These are phyloP conservation scores for Cyphellophora attinorum DNA, from an alignment of 2,329 filamentous ascomycete species.

Conservation along the genomic window DNA sequence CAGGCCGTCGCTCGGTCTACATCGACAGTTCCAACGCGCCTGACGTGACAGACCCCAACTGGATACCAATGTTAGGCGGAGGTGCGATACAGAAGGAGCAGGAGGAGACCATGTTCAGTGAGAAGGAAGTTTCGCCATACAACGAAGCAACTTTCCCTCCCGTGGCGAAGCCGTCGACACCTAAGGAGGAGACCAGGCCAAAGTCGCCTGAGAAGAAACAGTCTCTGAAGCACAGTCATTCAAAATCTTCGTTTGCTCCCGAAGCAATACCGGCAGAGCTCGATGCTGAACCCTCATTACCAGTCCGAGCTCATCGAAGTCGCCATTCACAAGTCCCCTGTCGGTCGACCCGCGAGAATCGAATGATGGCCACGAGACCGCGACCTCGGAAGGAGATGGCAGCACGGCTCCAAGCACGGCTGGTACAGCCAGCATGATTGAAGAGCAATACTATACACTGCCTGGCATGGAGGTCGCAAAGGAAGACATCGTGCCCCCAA, in stretches of 20 bases:
- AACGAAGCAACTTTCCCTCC: constrained; percentile 3
- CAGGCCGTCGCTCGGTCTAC: constrained; percentile 12
- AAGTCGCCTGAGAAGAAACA: constrained; percentile 9
- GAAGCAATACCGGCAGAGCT: constrained; percentile 11
- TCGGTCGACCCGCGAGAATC: not conserved
- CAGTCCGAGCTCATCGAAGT: constrained; percentile 5
- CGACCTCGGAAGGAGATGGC: not conserved
- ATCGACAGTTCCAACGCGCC: constrained; percentile 7
- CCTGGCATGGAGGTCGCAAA: constrained; percentile 3
- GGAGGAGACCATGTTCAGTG: constrained; percentile 6
- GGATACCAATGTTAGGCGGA: constrained; percentile 15
- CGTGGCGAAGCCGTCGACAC: not conserved
- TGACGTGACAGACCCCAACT: constrained; percentile 18
- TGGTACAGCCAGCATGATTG: constrained; percentile 7
- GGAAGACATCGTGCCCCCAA: constrained; percentile 4
- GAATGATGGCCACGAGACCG: constrained; percentile 1
- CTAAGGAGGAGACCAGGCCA: constrained; percentile 1
- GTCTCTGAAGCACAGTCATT: constrained; percentile 11
- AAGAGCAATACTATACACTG: constrained; percentile 7
- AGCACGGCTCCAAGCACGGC: constrained; percentile 7
- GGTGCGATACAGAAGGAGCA: constrained; percentile 7
- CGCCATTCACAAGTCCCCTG: not conserved
- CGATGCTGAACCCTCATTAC: constrained; percentile 7
- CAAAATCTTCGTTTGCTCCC: constrained; percentile 13
- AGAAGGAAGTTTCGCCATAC: constrained; percentile 11